Evolutionary conservation across 805 yeast genomes (phyloP).

Genomic region (Tetrapisispora phaffii): DNA sequence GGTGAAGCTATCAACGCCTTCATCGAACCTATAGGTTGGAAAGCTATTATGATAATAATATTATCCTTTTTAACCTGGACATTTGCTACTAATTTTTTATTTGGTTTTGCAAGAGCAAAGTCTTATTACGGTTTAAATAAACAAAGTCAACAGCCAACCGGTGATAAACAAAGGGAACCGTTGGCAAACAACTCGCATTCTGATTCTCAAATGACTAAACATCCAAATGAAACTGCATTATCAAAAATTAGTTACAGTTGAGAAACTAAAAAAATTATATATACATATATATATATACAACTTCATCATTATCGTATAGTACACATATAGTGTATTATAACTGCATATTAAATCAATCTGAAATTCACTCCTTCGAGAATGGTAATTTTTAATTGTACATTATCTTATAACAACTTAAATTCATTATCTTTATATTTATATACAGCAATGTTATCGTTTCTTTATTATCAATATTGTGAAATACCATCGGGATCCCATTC

Average conservation of each 20-base stretch:
- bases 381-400: no score
- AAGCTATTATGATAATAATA: constrained; percentile 40
- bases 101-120: constrained; percentile 55
- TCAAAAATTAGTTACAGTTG: not conserved
- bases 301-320: no score
- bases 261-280: no score
- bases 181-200: not conserved
- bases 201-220: not conserved
- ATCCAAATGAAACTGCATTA: not conserved
- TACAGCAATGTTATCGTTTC: no score
- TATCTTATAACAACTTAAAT: no score
- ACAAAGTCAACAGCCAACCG: not conserved
- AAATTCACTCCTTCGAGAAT: no score
- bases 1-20: constrained; percentile 54
- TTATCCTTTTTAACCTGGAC: constrained; percentile 35
- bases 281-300: not conserved
- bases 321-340: no score
- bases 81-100: constrained; percentile 52
- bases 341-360: not conserved
- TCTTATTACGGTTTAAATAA: constrained; percentile 29
- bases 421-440: no score
- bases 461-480: no score
- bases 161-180: not conserved
- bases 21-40: constrained; percentile 57
- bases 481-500: not conserved